Conservation (phyloP, 495 filamentous ascomycete genomes). For the Ascodesmis nigricans region DNA sequence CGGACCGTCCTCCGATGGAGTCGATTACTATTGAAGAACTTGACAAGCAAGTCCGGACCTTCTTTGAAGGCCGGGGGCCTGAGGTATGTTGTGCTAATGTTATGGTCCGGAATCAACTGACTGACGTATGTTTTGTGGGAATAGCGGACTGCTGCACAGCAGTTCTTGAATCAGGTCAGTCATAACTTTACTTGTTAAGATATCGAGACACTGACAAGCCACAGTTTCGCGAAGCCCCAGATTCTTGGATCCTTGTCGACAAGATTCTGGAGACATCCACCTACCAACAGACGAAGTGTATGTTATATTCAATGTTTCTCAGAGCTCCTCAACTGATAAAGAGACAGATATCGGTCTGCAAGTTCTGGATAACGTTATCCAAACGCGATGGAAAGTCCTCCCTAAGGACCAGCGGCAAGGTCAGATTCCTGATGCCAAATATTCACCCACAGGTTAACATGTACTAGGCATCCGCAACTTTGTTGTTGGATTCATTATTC, state of each 20-base stretch:
- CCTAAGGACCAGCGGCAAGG: slow-evolving; percentile 89
- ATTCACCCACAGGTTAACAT: slow-evolving; percentile 11
- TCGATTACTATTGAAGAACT: slow-evolving; percentile 62
- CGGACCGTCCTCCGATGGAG: slow-evolving; percentile 11
- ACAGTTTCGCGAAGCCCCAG: slow-evolving; percentile 95
- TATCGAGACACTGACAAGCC: slow-evolving; percentile 20
- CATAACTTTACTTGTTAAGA: slow-evolving; percentile 2
- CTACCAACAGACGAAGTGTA: slow-evolving; percentile 93
- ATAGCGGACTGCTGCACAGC: slow-evolving; percentile 94
- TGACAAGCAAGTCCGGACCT: slow-evolving; percentile 83
- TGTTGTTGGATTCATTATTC: slow-evolving; percentile 91
- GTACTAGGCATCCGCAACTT: slow-evolving; percentile 82
- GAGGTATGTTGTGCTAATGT: slow-evolving; percentile 34
- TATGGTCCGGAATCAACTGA: slow-evolving; percentile 1
- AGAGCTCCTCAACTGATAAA: slow-evolving; percentile 26
- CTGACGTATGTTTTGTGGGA: not conserved
- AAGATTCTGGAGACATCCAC: slow-evolving; percentile 77
- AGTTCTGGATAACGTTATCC: slow-evolving; percentile 92
- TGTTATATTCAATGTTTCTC: slow-evolving; percentile 16
- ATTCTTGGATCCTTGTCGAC: slow-evolving; percentile 91
- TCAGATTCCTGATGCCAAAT: slow-evolving; percentile 21
- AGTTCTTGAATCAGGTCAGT: slow-evolving; percentile 76
- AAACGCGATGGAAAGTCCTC: slow-evolving; percentile 95
- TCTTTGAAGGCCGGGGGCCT: slow-evolving; percentile 89
- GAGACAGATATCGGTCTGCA: slow-evolving; percentile 68